phyloP scores from a whole-genome alignment of 257 asterid species.

The Salvia hispanica region DNA sequence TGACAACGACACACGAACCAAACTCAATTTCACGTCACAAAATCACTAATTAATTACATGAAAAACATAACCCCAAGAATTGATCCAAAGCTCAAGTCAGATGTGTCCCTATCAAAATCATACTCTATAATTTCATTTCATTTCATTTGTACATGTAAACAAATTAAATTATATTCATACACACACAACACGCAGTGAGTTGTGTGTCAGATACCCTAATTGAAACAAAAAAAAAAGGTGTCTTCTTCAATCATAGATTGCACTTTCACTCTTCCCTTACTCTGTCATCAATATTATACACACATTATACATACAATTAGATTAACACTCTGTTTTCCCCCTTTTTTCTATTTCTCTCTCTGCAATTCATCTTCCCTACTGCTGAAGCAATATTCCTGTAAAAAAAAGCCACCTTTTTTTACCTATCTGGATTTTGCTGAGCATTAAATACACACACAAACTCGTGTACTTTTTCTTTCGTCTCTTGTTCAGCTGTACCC shows the following conservation, averaged over 20 bases:
- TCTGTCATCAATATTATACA: constrained; percentile 30
- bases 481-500: constrained; percentile 44
- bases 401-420: constrained; percentile 38
- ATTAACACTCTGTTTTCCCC: constrained; percentile 18
- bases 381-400: constrained; percentile 31
- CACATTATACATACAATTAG: too few relatives aligned
- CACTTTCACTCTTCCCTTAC: constrained; percentile 27
- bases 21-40: neutral
- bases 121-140: neutral
- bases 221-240: constrained; percentile 23
- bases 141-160: neutral
- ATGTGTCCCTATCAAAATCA: constrained; percentile 25
- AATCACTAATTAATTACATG: too few relatives aligned
- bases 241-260: constrained; percentile 45
- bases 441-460: constrained; percentile 40
- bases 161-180: neutral
- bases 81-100: constrained; percentile 18
- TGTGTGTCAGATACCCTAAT: constrained; percentile 27
- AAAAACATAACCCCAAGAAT: constrained; percentile 8
- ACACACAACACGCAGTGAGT: constrained; percentile 13
- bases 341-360: constrained; percentile 24
- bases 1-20: neutral
- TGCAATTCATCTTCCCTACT: constrained; percentile 9
- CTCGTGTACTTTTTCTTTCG: constrained; percentile 37
- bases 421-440: constrained; percentile 45